Evolutionary conservation across 2,329 filamentous ascomycete species (phyloP), one percentile per base, ranked within the genome.

Genomic region (Ophiostoma tasmaniense): DNA sequence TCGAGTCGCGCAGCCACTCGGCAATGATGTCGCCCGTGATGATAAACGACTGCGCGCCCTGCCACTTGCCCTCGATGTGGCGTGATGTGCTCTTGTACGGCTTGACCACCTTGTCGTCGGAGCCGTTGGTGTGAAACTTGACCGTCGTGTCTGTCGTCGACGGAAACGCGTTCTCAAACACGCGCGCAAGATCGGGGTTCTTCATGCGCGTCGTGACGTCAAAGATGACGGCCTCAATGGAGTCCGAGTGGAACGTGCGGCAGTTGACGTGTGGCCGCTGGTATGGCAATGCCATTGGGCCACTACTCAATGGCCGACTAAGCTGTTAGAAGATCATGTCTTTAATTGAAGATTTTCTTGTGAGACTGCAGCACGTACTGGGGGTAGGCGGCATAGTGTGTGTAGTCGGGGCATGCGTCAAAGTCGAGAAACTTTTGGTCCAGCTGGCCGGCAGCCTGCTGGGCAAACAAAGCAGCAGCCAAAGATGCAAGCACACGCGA

Each of bases 151-250:
- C 93, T 2, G 95, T 86, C 0, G 91, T 94, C 71, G 95, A 96
- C 4, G 94, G 94, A 73, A 96, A 98, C 1, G 94, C 89, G 76
- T 99, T 99, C 77, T 96, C 92, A 76, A 99, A 99, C 13, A 99
- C 82, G 33, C 93, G 88, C 3, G 94, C 94, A 14, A 99, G 85
- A 74, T 98, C 95, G 20, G 90, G 89, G 75, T 98, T 90, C 70
- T 89, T 84, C 80, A 99, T 90, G 67, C 87, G 89, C 35, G 86
- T 84, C 6, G 90, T 95, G 73, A 99, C 83, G 73, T 97, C 88
- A 37, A 87, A 78, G 71, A 99, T 97, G 67, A 97, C 90, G 75
- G 90, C 84, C 78, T 99, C 95, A 64, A 98, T 96, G 3, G 90
- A 84, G 30, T 90, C 86, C 0, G 93, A 97, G 69, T 88, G 86